Conservation (phyloP, 1,284 basidiomycete genomes). For the Agroathelia rolfsii region DNA sequence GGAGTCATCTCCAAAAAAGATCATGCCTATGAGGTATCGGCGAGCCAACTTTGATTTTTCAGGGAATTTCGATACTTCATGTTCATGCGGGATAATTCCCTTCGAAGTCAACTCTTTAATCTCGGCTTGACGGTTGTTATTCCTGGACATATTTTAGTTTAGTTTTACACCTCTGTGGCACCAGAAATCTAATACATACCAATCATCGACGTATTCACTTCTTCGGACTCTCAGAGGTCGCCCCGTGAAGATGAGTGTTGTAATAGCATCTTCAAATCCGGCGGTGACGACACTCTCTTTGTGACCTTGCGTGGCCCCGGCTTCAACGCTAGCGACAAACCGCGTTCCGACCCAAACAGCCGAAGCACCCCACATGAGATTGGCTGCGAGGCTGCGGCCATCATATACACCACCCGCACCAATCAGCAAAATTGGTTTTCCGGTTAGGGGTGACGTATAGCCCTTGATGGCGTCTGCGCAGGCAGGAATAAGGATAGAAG, state of each 20-base stretch:
- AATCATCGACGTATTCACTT: conserved; percentile 73
- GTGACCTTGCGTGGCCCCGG: conserved; percentile 73
- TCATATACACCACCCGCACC: conserved; percentile 84
- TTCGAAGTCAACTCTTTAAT: conserved; percentile 69
- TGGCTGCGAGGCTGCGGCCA: conserved; percentile 78
- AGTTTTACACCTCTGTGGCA: conserved; percentile 10
- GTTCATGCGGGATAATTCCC: conserved; percentile 66
- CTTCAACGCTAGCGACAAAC: conserved; percentile 79
- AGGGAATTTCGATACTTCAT: conserved; percentile 67
- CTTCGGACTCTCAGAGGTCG: conserved; percentile 77
- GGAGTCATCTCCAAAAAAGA: conserved; percentile 48
- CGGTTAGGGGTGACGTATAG: conserved; percentile 66
- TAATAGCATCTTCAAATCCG: conserved; percentile 61
- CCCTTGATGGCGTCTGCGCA: conserved; percentile 76
- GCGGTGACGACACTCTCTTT: conserved; percentile 66
- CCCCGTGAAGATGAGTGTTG: conserved; percentile 81
- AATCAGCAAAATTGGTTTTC: conserved; percentile 71
- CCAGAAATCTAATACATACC: conserved; percentile 32
- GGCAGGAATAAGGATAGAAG: conserved; percentile 73
- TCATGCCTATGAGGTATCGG: conserved; percentile 19
- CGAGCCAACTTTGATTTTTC: conserved; percentile 52
- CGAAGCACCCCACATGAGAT: conserved; percentile 76
- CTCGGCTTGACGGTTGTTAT: conserved; percentile 58
- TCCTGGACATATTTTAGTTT: conserved; percentile 26
- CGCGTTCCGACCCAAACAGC: conserved; percentile 76